A percentile compares a stretch with the other conserved stretches of the same genome.
Evolutionary conservation across 164 flowering plant genomes (phyloP).

Genomic region (Umbilicus rupestris): DNA sequence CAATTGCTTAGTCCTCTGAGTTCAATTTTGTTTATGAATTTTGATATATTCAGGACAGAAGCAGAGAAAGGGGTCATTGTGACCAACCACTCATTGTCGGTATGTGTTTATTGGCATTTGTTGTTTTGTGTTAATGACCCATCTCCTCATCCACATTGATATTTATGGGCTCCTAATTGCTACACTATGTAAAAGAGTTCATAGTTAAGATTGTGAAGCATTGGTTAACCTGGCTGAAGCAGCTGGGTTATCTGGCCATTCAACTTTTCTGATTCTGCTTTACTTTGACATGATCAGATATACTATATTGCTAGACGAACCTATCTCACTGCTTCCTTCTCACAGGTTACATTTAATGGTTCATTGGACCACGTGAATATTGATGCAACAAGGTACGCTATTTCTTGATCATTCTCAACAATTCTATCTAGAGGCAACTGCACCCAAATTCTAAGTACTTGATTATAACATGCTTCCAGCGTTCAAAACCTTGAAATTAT

Average conservation of each 20-base stretch:
- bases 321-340: slow-evolving; percentile 12
- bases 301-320: neutral
- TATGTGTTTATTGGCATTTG: slow-evolving; percentile 22
- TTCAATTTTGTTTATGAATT: neutral
- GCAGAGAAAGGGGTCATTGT: slow-evolving; percentile 91
- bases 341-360: slow-evolving; percentile 96
- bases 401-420: neutral
- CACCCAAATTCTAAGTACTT: neutral
- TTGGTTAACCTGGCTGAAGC: neutral
- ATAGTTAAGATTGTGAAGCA: neutral
- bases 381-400: slow-evolving; percentile 81
- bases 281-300: neutral
- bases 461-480: slow-evolving; percentile 32
- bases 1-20: neutral
- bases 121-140: neutral
- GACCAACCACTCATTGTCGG: slow-evolving; percentile 74
- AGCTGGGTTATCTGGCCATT: neutral
- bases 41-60: slow-evolving; percentile 62
- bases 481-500: slow-evolving; percentile 91
- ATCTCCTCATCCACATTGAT: neutral
- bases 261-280: neutral
- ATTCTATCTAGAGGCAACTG: neutral
- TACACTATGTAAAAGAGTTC: neutral
- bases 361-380: slow-evolving; percentile 96
- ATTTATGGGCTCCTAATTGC: neutral